Conservation (phyloP, 768 basidiomycete genomes). For the Epithele typhae region DNA sequence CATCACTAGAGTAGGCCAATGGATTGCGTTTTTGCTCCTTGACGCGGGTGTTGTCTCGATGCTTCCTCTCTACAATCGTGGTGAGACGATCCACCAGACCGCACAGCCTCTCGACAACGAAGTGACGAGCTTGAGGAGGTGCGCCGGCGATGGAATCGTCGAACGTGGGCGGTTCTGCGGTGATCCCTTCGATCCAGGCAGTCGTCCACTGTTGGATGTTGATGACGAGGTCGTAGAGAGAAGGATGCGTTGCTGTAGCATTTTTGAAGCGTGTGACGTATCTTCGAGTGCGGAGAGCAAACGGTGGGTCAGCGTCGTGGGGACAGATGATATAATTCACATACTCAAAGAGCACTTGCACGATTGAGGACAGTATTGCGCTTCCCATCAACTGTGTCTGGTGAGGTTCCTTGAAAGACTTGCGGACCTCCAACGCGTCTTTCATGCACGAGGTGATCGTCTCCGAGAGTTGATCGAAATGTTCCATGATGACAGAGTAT, state of each 20-base stretch:
- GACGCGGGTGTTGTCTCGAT: conserved; percentile 1
- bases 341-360: conserved; percentile 49
- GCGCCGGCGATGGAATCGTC: conserved; percentile 14
- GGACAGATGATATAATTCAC: no score
- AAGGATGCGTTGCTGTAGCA: conserved; percentile 21
- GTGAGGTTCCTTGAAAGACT: conserved; percentile 32
- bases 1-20: not conserved
- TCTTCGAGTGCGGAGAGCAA: conserved; percentile 8
- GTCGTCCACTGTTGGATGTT: conserved; percentile 19
- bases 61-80: conserved; percentile 22
- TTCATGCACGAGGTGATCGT: conserved; percentile 39
- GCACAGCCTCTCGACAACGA: conserved; percentile 11
- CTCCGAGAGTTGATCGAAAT: conserved; percentile 35
- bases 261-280: conserved; percentile 26
- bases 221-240: conserved; percentile 16
- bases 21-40: not conserved
- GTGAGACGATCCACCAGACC: conserved; percentile 12
- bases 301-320: not conserved
- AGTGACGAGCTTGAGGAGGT: conserved; percentile 3
- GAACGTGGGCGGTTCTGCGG: conserved; percentile 15
- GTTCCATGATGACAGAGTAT: conserved; percentile 10
- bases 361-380: conserved; percentile 43
- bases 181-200: conserved; percentile 20
- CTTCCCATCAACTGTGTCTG: conserved; percentile 29
- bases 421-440: conserved; percentile 21